Conservation (phyloP, 2,329 filamentous ascomycete species). For the Keithomyces neogunnii region DNA sequence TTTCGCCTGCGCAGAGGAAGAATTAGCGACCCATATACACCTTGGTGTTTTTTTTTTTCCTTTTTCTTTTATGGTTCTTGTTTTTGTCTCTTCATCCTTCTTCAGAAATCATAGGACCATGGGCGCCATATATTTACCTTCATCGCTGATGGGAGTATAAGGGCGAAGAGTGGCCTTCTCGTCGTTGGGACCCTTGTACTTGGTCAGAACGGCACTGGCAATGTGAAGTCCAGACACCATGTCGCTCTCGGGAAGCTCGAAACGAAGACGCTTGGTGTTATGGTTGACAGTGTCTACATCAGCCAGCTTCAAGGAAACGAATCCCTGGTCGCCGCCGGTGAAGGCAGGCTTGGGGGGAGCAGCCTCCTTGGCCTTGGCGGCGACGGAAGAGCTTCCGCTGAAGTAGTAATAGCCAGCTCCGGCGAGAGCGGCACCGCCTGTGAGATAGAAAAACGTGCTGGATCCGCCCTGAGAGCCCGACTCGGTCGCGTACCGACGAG, state of each 20-base stretch:
- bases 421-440: slow-evolving; percentile 50
- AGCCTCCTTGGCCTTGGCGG: slow-evolving; percentile 38
- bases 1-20: slow-evolving; percentile 43
- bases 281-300: slow-evolving; percentile 75
- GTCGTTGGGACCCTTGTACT: slow-evolving; percentile 75
- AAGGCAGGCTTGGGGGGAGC: slow-evolving; percentile 44
- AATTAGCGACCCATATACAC: background rate
- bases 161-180: slow-evolving; percentile 84
- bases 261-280: slow-evolving; percentile 91
- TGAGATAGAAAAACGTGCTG: slow-evolving; percentile 53
- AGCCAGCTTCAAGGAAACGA: slow-evolving; percentile 71
- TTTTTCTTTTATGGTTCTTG: too few species aligned
- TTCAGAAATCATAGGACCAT: background rate
- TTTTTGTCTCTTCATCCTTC: too few species aligned
- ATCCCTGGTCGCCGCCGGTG: slow-evolving; percentile 83
- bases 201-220: slow-evolving; percentile 83
- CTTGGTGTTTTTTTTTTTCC: too few species aligned
- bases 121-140: slow-evolving; percentile 42
- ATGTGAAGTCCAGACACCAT: slow-evolving; percentile 75
- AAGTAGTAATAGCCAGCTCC: slow-evolving; percentile 50
- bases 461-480: slow-evolving; percentile 41
- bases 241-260: slow-evolving; percentile 76
- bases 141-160: slow-evolving; percentile 87
- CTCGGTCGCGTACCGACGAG: slow-evolving; percentile 62
- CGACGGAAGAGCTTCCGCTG: slow-evolving; percentile 42